A percentile compares a stretch with the other conserved stretches of the same genome.
These are phyloP conservation scores for Lactarius pseudohatsudake DNA, from an alignment of 768 basidiomycete genomes.

Conservation along the genomic window DNA sequence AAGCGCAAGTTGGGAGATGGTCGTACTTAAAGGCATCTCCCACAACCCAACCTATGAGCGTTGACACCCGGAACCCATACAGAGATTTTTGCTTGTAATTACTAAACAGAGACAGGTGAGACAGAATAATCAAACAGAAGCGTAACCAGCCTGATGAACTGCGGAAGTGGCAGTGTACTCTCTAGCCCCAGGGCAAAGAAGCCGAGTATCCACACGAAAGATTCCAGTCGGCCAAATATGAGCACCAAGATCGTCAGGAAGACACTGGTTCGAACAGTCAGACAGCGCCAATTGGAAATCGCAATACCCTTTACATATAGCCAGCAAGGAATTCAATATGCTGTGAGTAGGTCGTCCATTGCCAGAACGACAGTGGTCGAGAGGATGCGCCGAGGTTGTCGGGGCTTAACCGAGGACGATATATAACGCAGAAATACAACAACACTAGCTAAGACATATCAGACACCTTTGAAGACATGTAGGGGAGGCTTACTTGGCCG, in stretches of 20 bases:
- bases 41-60: slow-evolving; percentile 78
- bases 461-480: slow-evolving; percentile 18
- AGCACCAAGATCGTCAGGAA: slow-evolving; percentile 72
- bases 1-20: slow-evolving; percentile 7
- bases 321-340: slow-evolving; percentile 83
- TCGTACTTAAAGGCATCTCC: slow-evolving; percentile 83
- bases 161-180: slow-evolving; percentile 84
- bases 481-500: slow-evolving; percentile 57
- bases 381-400: slow-evolving; percentile 59
- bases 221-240: slow-evolving; percentile 62
- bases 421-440: slow-evolving; percentile 78
- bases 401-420: slow-evolving; percentile 58
- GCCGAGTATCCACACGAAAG: slow-evolving; percentile 64
- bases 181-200: slow-evolving; percentile 81
- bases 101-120: slow-evolving; percentile 40
- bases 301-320: slow-evolving; percentile 54
- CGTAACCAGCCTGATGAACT: slow-evolving; percentile 62
- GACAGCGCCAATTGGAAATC: background rate
- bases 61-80: slow-evolving; percentile 83
- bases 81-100: slow-evolving; percentile 78
- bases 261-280: slow-evolving; percentile 40
- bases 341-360: slow-evolving; percentile 75
- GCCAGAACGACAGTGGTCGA: slow-evolving; percentile 79
- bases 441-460: slow-evolving; percentile 57
- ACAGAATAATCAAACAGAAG: slow-evolving; percentile 15